A percentile compares a stretch with the other conserved stretches of the same genome.
phyloP scores from a whole-genome alignment of 768 basidiomycete genomes.

The Tylopilus rubrobrunneus region DNA sequence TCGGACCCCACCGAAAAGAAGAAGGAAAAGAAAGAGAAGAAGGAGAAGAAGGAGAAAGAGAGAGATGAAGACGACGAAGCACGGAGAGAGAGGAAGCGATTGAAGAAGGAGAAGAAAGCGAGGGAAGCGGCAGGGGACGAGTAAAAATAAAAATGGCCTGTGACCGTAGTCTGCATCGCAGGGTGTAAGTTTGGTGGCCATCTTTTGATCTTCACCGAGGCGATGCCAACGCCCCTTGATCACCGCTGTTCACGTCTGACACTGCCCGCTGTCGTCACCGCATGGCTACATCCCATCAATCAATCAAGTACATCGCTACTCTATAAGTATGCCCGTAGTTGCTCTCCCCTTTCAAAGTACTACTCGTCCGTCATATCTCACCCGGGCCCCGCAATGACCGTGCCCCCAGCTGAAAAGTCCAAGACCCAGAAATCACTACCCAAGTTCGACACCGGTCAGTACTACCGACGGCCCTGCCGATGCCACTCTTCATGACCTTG shows the following conservation, averaged over 20 bases:
- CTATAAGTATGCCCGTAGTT: neutral
- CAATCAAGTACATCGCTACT: neutral
- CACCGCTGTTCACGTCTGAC: neutral
- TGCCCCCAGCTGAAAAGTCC: conserved; percentile 13
- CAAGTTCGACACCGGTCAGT: conserved; percentile 67
- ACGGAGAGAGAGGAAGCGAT: conserved; percentile 55
- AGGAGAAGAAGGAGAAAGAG: too few species aligned
- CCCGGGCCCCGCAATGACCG: conserved; percentile 6
- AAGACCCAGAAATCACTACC: conserved; percentile 64
- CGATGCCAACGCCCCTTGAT: conserved; percentile 6
- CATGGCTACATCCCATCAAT: conserved; percentile 5
- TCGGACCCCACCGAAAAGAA: conserved; percentile 54
- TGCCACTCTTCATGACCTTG: neutral
- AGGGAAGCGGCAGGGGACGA: conserved; percentile 36
- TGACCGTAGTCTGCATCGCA: neutral
- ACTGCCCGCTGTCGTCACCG: conserved; percentile 1
- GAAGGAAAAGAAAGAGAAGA: conserved; percentile 61
- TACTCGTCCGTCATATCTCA: neutral
- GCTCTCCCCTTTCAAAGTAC: neutral
- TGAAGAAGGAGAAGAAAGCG: conserved; percentile 68
- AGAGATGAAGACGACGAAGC: conserved; percentile 54
- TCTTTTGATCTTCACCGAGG: conserved; percentile 12
- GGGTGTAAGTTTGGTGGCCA: conserved; percentile 2
- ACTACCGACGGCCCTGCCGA: neutral
- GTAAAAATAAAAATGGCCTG: neutral